Conservation (phyloP, 768 basidiomycete genomes). For the Galerina marginata region DNA sequence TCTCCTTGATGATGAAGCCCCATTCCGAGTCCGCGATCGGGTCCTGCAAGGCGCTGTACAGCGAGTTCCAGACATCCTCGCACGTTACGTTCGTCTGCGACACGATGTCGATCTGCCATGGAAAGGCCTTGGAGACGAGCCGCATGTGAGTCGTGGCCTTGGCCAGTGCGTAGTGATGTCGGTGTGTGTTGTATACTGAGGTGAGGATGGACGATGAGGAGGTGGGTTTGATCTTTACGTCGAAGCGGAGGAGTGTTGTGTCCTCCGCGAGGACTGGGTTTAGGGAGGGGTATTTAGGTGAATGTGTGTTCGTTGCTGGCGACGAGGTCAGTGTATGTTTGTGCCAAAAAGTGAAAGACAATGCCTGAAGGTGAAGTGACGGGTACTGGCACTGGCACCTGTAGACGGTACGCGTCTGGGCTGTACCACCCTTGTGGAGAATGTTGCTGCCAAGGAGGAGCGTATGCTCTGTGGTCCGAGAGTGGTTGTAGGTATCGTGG, state of each 20-base stretch:
- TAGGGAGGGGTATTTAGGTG: constrained; percentile 50
- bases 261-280: constrained; percentile 61
- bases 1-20: constrained; percentile 35
- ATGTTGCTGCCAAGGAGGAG: background rate
- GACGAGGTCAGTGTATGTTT: background rate
- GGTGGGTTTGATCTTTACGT: constrained; percentile 47
- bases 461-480: background rate
- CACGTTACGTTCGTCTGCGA: constrained; percentile 53
- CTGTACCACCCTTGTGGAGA: background rate
- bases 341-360: background rate
- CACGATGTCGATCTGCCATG: constrained; percentile 4
- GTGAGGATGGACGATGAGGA: constrained; percentile 43
- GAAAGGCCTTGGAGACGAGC: constrained; percentile 61
- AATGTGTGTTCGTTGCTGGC: background rate
- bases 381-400: background rate
- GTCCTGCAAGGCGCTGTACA: constrained; percentile 56
- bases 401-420: too few species aligned
- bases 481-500: background rate
- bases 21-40: constrained; percentile 59
- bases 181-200: constrained; percentile 46
- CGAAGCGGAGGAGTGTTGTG: constrained; percentile 53
- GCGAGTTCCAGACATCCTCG: constrained; percentile 57
- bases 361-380: background rate
- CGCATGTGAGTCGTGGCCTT: constrained; percentile 47
- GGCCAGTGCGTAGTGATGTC: constrained; percentile 41